These are phyloP conservation scores for Colletotrichum sp. DNA, from an alignment of 2,329 filamentous ascomycete genomes.

Conservation along the genomic window DNA sequence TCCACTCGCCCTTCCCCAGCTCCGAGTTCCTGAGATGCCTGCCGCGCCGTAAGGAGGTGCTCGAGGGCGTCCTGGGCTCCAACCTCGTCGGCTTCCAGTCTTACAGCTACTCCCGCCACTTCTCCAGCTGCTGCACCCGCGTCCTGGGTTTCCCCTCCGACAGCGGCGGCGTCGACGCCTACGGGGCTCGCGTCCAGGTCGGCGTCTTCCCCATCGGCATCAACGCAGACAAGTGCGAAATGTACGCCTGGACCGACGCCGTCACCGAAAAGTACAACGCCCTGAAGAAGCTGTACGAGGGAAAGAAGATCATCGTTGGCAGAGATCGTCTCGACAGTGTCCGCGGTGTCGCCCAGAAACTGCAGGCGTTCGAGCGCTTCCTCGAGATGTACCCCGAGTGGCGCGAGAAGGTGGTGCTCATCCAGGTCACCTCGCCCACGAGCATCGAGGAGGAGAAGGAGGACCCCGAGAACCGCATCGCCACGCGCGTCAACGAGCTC, in stretches of 20 bases:
- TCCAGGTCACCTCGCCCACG: conserved; percentile 92
- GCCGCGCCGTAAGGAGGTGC: conserved; percentile 84
- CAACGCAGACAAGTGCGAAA: conserved; percentile 80
- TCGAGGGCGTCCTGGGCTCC: conserved; percentile 87
- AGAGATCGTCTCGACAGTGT: conserved; percentile 93
- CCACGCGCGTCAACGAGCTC: conserved; percentile 87
- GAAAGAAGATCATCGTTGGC: conserved; percentile 93
- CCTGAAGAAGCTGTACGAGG: conserved; percentile 79
- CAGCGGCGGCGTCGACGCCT: conserved; percentile 83
- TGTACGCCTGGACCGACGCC: conserved; percentile 72
- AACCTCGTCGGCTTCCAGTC: conserved; percentile 97
- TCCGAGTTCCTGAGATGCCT: conserved; percentile 94
- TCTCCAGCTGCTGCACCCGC: conserved; percentile 90
- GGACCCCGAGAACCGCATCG: conserved; percentile 74
- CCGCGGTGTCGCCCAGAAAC: conserved; percentile 91
- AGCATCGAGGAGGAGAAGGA: conserved; percentile 80
- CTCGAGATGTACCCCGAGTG: conserved; percentile 90
- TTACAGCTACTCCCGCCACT: conserved; percentile 93
- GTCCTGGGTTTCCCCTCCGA: conserved; percentile 91
- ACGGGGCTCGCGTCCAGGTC: conserved; percentile 86
- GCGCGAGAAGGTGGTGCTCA: conserved; percentile 89
- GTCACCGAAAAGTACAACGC: conserved; percentile 75
- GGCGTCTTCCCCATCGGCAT: conserved; percentile 96
- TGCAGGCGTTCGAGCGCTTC: conserved; percentile 93
- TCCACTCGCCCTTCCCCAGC: conserved; percentile 94